Base-by-base conservation (phyloP, 768 basidiomycete species). In the Flagelloscypha sp. region DNA sequence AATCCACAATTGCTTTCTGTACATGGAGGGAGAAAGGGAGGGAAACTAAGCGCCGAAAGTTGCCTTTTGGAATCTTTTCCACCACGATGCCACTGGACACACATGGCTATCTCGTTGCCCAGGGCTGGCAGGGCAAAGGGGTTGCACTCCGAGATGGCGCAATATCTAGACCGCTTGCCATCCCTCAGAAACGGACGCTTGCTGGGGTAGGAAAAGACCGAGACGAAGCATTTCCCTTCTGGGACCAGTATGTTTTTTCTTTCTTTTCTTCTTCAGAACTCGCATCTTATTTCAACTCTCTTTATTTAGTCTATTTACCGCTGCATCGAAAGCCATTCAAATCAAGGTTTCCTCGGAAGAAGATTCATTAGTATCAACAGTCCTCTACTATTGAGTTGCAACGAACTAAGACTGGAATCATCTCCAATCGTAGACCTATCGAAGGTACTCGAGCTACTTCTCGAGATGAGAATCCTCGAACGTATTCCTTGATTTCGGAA, bases 181-280 rank as follows among this genome's bases (percentile, higher is more conserved):
- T 90, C 25, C 70, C 81, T 2, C 83, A 84, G 54, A 95, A 95
- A 65, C 82, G 80, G 59, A 86, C 71, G 4, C 65, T 93, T n/a
- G 63, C 75, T 7, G 92, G 92, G 2, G 57, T 97, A 39, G 92
- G 92, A 37, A 92, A 89, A 55, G 88, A 97, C 56, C 73, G 90
- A 45, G 92, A 94, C 50, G 90, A 93, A 48, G 88, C 89, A 0
- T 90, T 92, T 53, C 90, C 92, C 33, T 97, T 97, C 72, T 97
- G 92, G 92, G 92, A 97, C 55, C 89, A 95, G 90, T 94, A 48
- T 58, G 86, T 71, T 30, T 33, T 13, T 31, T 33, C 7, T 27
- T 31, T 19, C 42, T 35, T 21, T 22, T 25, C 7, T 23, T 13
- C 6, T 27, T n/a, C n/a, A n/a, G n/a, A n/a, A n/a, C n/a, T n/a